phyloP scores from a whole-genome alignment of 768 basidiomycete species.

The Amanita phalloides region DNA sequence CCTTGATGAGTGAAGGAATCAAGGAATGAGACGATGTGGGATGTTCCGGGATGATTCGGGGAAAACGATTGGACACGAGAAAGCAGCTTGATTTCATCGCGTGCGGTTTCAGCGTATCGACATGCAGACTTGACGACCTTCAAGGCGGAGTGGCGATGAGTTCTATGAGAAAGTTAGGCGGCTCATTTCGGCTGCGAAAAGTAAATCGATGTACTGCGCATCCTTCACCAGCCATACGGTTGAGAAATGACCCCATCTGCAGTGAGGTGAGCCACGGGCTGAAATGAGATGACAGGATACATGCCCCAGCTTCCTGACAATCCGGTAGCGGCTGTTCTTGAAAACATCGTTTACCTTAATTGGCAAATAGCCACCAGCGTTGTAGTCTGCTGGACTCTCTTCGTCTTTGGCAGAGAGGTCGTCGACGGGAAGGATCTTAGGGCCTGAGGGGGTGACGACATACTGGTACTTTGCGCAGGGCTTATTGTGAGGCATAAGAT shows the following conservation, averaged over 20 bases:
- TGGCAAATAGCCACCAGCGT: conserved; percentile 70
- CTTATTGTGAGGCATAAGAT: conserved; percentile 55
- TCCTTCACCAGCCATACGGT: conserved; percentile 91
- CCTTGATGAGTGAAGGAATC: conserved; percentile 79
- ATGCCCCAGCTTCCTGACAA: conserved; percentile 86
- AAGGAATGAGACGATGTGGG: conserved; percentile 80
- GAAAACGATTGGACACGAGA: conserved; percentile 62
- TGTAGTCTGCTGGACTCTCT: conserved; percentile 78
- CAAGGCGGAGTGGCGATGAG: conserved; percentile 73
- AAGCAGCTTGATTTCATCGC: conserved; percentile 92
- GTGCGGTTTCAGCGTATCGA: conserved; percentile 92
- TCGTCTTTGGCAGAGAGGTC: conserved; percentile 63
- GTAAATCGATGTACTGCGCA: conserved; percentile 39
- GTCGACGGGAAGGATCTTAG: conserved; percentile 63
- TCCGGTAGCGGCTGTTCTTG: conserved; percentile 73
- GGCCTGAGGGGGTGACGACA: conserved; percentile 53
- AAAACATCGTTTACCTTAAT: conserved; percentile 78
- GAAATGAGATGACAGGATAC: conserved; percentile 11
- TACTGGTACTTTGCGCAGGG: conserved; percentile 68
- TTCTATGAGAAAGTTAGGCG: conserved; percentile 26
- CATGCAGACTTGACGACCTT: conserved; percentile 94
- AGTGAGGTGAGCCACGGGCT: conserved; percentile 7
- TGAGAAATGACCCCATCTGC: conserved; percentile 90
- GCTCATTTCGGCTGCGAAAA: conserved; percentile 7
- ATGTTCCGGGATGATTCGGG: conserved; percentile 68